Evolutionary conservation across 2,329 filamentous ascomycete genomes (phyloP).

Genomic region (Cladosporium oxysporum): DNA sequence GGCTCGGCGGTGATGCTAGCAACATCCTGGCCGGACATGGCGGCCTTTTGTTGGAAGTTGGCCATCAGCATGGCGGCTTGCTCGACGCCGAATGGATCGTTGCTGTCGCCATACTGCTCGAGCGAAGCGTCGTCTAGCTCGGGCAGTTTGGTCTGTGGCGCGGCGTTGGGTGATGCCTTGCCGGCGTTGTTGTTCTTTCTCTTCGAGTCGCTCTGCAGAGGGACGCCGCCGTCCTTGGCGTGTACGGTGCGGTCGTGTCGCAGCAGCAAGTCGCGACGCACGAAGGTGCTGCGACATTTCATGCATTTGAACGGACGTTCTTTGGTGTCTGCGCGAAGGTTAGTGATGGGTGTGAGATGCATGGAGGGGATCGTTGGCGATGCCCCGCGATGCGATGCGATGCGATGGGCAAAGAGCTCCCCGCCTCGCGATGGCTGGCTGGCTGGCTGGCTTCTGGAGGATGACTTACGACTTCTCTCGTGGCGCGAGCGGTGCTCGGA

Average conservation of each 20-base stretch:
- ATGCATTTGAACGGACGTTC: conserved; percentile 98
- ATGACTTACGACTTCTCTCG: conserved; percentile 91
- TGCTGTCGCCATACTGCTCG: conserved; percentile 89
- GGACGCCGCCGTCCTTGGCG: conserved; percentile 93
- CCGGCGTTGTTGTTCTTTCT: conserved; percentile 55
- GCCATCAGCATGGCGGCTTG: conserved; percentile 98
- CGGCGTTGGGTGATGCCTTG: conserved; percentile 55
- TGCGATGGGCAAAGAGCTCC: conserved; percentile 23
- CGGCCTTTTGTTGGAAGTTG: conserved; percentile 90
- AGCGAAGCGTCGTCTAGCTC: conserved; percentile 83
- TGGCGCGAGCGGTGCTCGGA: conserved; percentile 97
- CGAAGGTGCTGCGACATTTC: conserved; percentile 98
- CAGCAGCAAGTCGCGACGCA: conserved; percentile 91
- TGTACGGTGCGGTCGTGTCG: conserved; percentile 98
- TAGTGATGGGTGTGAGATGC: conserved; percentile 11
- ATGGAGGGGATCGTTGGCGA: not conserved
- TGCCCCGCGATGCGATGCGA: conserved; percentile 31
- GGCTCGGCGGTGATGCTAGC: conserved; percentile 57
- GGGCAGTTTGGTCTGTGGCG: conserved; percentile 64
- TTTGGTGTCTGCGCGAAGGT: conserved; percentile 74
- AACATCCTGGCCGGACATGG: conserved; percentile 68
- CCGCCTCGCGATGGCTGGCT: conserved; percentile 19
- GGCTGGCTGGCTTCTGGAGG: conserved; percentile 9
- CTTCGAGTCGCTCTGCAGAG: conserved; percentile 92
- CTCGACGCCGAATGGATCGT: conserved; percentile 93